Conservation (phyloP, 805 yeast genomes). For the Yamadazyma tumulicola region DNA sequence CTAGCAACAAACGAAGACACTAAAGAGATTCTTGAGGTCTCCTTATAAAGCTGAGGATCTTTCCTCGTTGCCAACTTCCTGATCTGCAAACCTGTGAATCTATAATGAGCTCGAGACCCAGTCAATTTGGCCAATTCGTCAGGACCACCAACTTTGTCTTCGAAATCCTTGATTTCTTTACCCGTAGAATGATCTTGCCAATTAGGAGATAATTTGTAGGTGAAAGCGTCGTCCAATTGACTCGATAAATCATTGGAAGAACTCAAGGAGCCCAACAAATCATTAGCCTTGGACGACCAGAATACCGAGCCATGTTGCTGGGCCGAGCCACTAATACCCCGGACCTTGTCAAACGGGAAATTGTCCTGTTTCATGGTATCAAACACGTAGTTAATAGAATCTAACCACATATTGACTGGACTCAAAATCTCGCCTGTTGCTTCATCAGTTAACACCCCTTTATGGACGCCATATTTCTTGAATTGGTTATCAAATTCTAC, state of each 20-base stretch:
- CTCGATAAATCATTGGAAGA: constrained; percentile 33
- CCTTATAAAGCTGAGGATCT: constrained; percentile 45
- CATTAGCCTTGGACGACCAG: constrained; percentile 56
- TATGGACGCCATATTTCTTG: constrained; percentile 56
- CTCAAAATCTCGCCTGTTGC: constrained; percentile 61
- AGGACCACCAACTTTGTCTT: constrained; percentile 49
- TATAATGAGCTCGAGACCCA: constrained; percentile 83
- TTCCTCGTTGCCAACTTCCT: constrained; percentile 59
- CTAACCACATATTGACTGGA: constrained; percentile 90
- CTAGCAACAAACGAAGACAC: constrained; percentile 79
- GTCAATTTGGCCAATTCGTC: constrained; percentile 67
- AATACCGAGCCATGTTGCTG: constrained; percentile 92
- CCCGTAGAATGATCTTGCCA: constrained; percentile 95
- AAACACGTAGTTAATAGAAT: constrained; percentile 68
- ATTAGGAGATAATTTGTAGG: constrained; percentile 71
- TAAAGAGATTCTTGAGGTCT: constrained; percentile 62
- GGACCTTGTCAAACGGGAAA: constrained; percentile 59
- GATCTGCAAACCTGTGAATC: constrained; percentile 93
- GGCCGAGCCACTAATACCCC: constrained; percentile 77
- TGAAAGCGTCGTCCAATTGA: constrained; percentile 52
- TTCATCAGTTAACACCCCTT: constrained; percentile 61
- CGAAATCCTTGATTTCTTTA: constrained; percentile 60
- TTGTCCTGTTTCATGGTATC: constrained; percentile 43
- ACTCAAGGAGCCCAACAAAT: constrained; percentile 37
- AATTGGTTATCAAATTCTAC: constrained; percentile 72